These are phyloP conservation scores for Wakefieldia striispora DNA, from an alignment of 768 basidiomycete species.

Conservation along the genomic window DNA sequence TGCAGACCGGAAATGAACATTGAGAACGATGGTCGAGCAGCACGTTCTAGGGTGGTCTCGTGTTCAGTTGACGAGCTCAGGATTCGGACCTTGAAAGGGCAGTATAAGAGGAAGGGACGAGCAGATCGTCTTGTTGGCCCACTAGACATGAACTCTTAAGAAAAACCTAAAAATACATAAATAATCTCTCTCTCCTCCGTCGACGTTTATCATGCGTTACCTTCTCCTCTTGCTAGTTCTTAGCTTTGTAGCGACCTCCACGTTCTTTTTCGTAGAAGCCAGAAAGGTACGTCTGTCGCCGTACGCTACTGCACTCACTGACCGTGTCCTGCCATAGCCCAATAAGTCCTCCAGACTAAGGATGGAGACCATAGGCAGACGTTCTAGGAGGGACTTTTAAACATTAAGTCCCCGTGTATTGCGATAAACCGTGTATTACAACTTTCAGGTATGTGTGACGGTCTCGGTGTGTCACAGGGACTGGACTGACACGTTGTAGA, in stretches of 20 bases:
- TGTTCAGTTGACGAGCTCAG: constrained; percentile 5
- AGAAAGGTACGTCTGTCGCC: constrained; percentile 20
- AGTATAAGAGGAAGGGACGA: constrained; percentile 22
- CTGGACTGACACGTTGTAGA: no score
- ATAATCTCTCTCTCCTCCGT: background rate
- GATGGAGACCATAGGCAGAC: constrained; percentile 1
- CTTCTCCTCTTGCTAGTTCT: constrained; percentile 29
- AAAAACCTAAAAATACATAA: constrained; percentile 6
- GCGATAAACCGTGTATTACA: constrained; percentile 22
- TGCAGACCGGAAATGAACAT: constrained; percentile 23
- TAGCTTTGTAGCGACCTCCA: constrained; percentile 27
- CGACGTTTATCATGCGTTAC: constrained; percentile 21
- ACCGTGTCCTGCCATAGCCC: constrained; percentile 14
- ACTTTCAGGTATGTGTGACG: constrained; percentile 9
- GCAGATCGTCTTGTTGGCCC: constrained; percentile 17
- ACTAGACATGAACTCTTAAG: constrained; percentile 29
- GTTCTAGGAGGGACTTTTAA: constrained; percentile 25
- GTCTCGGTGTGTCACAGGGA: background rate
- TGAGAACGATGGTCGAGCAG: background rate
- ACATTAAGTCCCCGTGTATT: constrained; percentile 23
- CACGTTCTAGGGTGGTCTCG: constrained; percentile 29
- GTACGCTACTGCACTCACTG: background rate
- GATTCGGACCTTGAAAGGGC: constrained; percentile 23
- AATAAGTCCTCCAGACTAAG: constrained; percentile 15
- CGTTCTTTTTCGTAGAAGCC: constrained; percentile 31